phyloP scores from a whole-genome alignment of 352 stramenopile species.

The Pythium dissimile region DNA sequence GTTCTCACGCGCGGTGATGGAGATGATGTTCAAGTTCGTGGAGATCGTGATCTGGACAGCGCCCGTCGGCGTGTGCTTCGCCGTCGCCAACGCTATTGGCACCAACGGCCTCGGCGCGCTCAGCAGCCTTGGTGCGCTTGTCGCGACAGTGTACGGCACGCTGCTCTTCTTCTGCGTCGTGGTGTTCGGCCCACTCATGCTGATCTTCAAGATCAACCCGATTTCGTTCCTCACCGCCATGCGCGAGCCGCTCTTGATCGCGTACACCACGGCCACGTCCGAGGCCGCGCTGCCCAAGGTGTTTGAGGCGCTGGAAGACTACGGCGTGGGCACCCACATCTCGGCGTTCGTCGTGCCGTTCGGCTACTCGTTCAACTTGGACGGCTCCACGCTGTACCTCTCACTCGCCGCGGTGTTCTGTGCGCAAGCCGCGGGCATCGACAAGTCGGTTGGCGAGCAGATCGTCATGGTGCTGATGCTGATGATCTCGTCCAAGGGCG shows the following conservation, averaged over 20 bases:
- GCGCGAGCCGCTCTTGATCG: slow-evolving; percentile 51
- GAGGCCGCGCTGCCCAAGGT: slow-evolving; percentile 56
- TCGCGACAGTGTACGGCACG: slow-evolving; percentile 44
- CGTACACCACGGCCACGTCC: slow-evolving; percentile 55
- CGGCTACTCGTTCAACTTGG: slow-evolving; percentile 67
- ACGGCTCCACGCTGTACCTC: slow-evolving; percentile 51
- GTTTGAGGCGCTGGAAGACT: slow-evolving; percentile 51
- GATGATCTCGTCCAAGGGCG: slow-evolving; percentile 12
- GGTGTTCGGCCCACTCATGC: slow-evolving; percentile 36
- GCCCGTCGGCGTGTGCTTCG: slow-evolving; percentile 54
- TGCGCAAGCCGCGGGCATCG: slow-evolving; percentile 36
- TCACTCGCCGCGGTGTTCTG: slow-evolving; percentile 50
- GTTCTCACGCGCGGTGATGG: slow-evolving; percentile 38
- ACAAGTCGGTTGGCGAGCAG: slow-evolving; percentile 56
- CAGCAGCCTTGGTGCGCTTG: slow-evolving; percentile 32
- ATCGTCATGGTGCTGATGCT: slow-evolving; percentile 43
- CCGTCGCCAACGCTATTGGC: slow-evolving; percentile 44
- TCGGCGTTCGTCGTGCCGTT: slow-evolving; percentile 55
- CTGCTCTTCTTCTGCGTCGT: slow-evolving; percentile 48
- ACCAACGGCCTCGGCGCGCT: slow-evolving; percentile 45
- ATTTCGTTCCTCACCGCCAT: slow-evolving; percentile 45
- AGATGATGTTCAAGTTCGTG: slow-evolving; percentile 72
- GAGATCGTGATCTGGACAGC: slow-evolving; percentile 66
- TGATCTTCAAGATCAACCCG: slow-evolving; percentile 45
- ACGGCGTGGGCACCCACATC: slow-evolving; percentile 48